Evolutionary conservation across 169 alveolate genomes (phyloP), one percentile per base, ranked within the genome.

Genomic region (Plasmodium blacklocki): DNA sequence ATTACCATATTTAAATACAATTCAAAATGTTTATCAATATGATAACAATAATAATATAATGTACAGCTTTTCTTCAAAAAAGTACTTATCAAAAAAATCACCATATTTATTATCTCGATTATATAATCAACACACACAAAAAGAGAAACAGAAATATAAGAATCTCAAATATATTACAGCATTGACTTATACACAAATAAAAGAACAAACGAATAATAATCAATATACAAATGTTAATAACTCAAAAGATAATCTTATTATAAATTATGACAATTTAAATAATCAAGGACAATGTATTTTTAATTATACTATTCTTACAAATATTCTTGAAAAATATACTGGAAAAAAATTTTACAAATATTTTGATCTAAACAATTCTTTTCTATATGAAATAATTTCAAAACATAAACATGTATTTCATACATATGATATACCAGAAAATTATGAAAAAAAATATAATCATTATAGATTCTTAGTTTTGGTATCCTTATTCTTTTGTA

Each of bases 351-450:
- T 59, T 7, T 11, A 14, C 15, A 80, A 80, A 56, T 12, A 11
- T 18, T 80, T 67, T 26, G 54, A 67, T 62, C 15, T 80, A 32
- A 66, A 26, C 21, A 68, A 66, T 15, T 54, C 90, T 18, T 64
- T 80, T 4, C 56, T 32, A 26, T 19, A 56, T 3, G 68, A 67
- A 66, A 52, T 56, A 2, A n/a, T 80, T 15, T 58, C 56, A 43
- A 68, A 80, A 67, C 56, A 80, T 43, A 74, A 47, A 39, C 7
- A 32, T 32, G 43, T 80, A 18, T 80, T 80, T 67, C 14, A 60
- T 15, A 80, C 23, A 18, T 80, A 80, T 29, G 56, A 80, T 29
- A 47, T 49, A 59, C 64, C 19, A 14, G 29, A 26, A 29, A 39
- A 21, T 15, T 59, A 12, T 26, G 49, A 66, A 8, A 39, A 47